Conservation (phyloP, 2,329 filamentous ascomycete species). For the Fusarium chaquense region DNA sequence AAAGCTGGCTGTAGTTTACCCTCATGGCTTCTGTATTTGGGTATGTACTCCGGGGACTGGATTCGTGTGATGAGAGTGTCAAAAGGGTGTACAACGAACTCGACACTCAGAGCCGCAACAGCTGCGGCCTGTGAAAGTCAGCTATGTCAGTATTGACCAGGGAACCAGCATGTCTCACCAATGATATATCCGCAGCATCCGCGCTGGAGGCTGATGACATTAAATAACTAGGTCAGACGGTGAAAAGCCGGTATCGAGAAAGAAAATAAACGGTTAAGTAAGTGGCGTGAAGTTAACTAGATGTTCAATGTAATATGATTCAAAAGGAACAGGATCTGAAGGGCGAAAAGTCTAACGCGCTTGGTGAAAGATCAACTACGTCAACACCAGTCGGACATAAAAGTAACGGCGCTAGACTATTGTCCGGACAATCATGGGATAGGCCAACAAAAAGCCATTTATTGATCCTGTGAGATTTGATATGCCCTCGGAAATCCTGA, state of each 20-base stretch:
- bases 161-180: neutral
- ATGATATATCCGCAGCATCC: conserved; percentile 27
- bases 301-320: neutral
- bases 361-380: conserved; percentile 17
- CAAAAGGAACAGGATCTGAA: neutral
- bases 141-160: rapidly evolving
- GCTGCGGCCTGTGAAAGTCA: conserved; percentile 11
- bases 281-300: rapidly evolving
- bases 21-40: conserved; percentile 5
- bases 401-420: conserved; percentile 4
- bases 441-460: neutral
- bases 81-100: conserved; percentile 35
- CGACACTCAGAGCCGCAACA: conserved; percentile 21
- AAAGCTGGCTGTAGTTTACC: conserved; percentile 17
- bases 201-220: conserved; percentile 19
- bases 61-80: conserved; percentile 34
- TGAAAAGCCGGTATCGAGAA: rapidly evolving
- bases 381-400: neutral
- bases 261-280: neutral
- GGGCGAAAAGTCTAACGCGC: conserved; percentile 1
- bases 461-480: rapidly evolving
- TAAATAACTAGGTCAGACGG: neutral
- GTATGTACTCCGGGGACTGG: conserved; percentile 27
- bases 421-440: neutral
- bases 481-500: rapidly evolving